These are phyloP conservation scores for Filobasidium uniguttulatum DNA, from an alignment of 1,284 basidiomycete genomes.

Conservation along the genomic window DNA sequence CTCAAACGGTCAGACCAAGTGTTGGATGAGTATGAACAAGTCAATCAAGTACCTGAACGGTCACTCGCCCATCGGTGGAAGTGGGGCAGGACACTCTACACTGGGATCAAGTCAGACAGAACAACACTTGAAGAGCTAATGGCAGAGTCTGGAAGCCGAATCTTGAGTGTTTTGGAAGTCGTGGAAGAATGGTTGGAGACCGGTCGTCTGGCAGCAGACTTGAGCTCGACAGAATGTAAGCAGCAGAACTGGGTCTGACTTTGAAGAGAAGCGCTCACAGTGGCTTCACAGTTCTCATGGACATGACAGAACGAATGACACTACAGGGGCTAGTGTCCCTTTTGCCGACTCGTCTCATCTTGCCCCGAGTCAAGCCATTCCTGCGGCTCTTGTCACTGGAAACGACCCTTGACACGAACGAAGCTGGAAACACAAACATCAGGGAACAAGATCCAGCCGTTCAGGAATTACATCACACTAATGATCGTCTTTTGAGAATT, in stretches of 20 bases:
- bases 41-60: no score
- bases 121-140: slow-evolving; percentile 3
- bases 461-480: no score
- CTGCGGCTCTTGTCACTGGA: neutral
- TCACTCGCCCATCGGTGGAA: no score
- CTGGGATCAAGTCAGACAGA: no score
- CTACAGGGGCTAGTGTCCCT: slow-evolving; percentile 4
- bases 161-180: slow-evolving; percentile 2
- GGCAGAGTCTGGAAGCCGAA: neutral
- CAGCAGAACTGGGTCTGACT: neutral
- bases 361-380: neutral
- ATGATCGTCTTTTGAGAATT: neutral
- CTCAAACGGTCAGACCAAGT: no score
- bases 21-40: no score
- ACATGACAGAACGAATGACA: slow-evolving; percentile 2
- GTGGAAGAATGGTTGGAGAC: slow-evolving; percentile 5
- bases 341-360: neutral
- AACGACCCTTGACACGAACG: neutral
- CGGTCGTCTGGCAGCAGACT: neutral
- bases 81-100: no score
- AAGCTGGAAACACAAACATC: neutral
- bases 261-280: neutral
- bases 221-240: slow-evolving; percentile 6
- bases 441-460: no score
- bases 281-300: slow-evolving; percentile 4